Evolutionary conservation across 208 protist genomes (phyloP).

Genomic region (Leishmania gerbilli): DNA sequence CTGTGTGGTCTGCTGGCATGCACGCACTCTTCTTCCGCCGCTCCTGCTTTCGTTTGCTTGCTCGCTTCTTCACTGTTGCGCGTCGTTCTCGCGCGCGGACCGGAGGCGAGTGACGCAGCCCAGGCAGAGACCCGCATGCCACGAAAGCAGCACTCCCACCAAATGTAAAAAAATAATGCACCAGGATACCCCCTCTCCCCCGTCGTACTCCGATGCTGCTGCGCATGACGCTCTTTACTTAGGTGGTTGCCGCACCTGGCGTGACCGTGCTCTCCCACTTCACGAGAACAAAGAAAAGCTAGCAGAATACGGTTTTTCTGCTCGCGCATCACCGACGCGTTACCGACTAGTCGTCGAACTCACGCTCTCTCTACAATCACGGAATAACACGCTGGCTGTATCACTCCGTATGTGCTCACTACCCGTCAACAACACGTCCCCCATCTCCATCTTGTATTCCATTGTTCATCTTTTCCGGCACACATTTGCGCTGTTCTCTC

Average conservation of each 20-base stretch:
- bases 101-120: background rate
- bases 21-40: constrained; percentile 3
- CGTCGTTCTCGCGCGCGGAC: background rate
- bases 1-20: background rate
- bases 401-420: background rate
- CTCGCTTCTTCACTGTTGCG: background rate
- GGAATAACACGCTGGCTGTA: background rate
- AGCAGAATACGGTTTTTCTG: background rate
- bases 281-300: background rate
- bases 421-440: background rate
- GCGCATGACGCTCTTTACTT: background rate
- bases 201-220: background rate
- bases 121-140: background rate
- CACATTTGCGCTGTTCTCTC: background rate
- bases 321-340: background rate
- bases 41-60: background rate
- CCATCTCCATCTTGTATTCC: background rate
- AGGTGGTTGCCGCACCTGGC: background rate
- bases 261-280: background rate
- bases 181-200: background rate
- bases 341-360: background rate
- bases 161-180: background rate
- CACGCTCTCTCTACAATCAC: background rate
- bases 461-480: background rate
- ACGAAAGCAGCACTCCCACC: background rate